These are phyloP conservation scores for Talaromyces sp. DNA, from an alignment of 2,329 filamentous ascomycete species.

Conservation along the genomic window DNA sequence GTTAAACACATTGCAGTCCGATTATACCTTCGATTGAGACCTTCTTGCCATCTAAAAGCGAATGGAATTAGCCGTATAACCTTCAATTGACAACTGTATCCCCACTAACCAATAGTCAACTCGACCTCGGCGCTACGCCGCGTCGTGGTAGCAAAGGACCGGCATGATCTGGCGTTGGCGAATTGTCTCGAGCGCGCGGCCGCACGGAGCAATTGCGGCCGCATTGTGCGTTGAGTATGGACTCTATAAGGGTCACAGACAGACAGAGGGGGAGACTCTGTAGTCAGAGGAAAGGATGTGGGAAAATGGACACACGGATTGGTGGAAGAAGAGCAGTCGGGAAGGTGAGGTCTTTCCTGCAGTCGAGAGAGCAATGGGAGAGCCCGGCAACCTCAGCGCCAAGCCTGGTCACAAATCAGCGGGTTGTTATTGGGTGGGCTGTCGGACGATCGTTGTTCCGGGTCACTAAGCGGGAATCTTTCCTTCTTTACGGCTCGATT, in stretches of 20 bases:
- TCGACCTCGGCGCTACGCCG: slow-evolving; percentile 86
- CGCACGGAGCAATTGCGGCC: slow-evolving; percentile 62
- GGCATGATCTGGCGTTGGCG: slow-evolving; percentile 57
- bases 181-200: slow-evolving; percentile 55
- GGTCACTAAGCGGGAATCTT: slow-evolving; percentile 16
- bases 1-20: not conserved
- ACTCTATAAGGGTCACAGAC: not conserved
- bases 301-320: slow-evolving; percentile 19
- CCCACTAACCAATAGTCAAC: slow-evolving; percentile 79
- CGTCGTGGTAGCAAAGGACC: slow-evolving; percentile 77
- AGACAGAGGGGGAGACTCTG: slow-evolving; percentile 5
- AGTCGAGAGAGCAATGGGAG: slow-evolving; percentile 15
- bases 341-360: not conserved
- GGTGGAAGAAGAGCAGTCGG: slow-evolving; percentile 21
- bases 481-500: slow-evolving; percentile 22
- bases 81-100: slow-evolving; percentile 1
- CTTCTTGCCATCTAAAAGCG: slow-evolving; percentile 81
- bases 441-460: slow-evolving; percentile 32
- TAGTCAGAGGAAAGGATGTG: not conserved
- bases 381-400: slow-evolving; percentile 27
- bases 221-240: slow-evolving; percentile 49
- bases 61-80: slow-evolving; percentile 6
- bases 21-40: slow-evolving; percentile 87
- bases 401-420: slow-evolving; percentile 36
- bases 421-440: slow-evolving; percentile 37